Evolutionary conservation across 331 rosid species (phyloP).

Genomic region (Cydonia oblonga): DNA sequence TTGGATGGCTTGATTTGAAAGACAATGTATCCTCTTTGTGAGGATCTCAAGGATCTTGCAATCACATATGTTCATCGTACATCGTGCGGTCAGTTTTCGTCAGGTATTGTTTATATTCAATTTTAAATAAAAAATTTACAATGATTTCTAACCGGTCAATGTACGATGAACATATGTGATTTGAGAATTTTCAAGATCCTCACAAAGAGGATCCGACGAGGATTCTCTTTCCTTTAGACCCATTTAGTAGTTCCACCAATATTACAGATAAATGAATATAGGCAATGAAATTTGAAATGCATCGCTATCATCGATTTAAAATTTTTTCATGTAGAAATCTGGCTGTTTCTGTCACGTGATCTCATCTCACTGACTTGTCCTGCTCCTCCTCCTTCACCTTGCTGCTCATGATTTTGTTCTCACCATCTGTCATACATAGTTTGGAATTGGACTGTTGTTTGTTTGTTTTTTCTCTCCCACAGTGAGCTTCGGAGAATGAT

Average conservation of each 20-base stretch:
- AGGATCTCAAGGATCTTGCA: no score
- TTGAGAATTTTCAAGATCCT: no score
- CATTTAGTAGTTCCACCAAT: background rate
- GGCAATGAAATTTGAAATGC: background rate
- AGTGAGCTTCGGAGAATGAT: background rate
- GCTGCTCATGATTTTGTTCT: background rate
- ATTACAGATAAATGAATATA: background rate
- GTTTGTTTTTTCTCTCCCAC: background rate
- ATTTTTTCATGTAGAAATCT: background rate
- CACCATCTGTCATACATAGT: background rate
- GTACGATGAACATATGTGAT: no score
- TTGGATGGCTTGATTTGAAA: no score
- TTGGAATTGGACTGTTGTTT: background rate
- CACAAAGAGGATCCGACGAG: no score
- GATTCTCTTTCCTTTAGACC: no score
- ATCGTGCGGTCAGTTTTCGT: no score
- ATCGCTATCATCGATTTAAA: background rate
- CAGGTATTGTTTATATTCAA: no score
- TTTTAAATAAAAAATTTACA: no score
- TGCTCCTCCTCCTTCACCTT: background rate
- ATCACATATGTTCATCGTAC: no score
- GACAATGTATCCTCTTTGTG: no score
- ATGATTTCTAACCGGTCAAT: no score
- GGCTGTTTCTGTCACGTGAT: conserved; percentile 32
- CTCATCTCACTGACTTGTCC: conserved; percentile 17